Conservation (phyloP, 768 basidiomycete genomes). For the Tulasnella sp. region DNA sequence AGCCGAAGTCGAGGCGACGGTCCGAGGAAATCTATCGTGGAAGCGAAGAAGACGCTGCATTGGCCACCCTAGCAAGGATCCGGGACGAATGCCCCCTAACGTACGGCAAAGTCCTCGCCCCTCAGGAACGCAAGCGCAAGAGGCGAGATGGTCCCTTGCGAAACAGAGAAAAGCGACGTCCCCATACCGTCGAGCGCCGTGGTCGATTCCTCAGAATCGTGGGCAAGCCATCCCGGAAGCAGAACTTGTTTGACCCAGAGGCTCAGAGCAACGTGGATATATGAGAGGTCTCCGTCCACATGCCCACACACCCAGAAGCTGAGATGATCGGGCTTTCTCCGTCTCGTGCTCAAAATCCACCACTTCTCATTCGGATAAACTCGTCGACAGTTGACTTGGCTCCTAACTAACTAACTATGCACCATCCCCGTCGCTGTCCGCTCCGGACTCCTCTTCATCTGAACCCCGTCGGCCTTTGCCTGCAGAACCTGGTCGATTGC, state of each 20-base stretch:
- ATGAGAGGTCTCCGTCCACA: background rate
- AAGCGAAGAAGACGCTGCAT: conserved; percentile 38
- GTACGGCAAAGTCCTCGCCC: background rate
- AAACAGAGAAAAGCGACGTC: background rate
- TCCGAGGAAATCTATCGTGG: conserved; percentile 25
- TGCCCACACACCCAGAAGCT: background rate
- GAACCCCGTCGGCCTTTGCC: conserved; percentile 44
- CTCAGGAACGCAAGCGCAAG: background rate
- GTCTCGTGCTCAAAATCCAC: background rate
- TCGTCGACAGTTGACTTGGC: background rate
- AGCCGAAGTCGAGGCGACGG: background rate
- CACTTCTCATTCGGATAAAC: background rate
- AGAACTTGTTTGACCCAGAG: background rate
- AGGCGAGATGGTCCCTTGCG: background rate
- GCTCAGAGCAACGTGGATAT: background rate
- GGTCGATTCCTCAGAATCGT: background rate
- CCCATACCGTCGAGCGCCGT: background rate
- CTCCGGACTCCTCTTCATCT: conserved; percentile 18
- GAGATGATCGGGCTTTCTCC: background rate
- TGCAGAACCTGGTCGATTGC: conserved; percentile 67
- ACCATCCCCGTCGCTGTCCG: conserved; percentile 13
- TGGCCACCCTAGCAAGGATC: conserved; percentile 45
- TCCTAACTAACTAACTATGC: conserved; percentile 1
- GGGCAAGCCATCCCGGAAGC: background rate
- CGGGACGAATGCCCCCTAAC: conserved; percentile 46